Percentiles rank a stretch among this genome's conserved stretches.
These are phyloP conservation scores for Beauveria rudraprayagi DNA, from an alignment of 2,329 filamentous ascomycete genomes.

Conservation along the genomic window DNA sequence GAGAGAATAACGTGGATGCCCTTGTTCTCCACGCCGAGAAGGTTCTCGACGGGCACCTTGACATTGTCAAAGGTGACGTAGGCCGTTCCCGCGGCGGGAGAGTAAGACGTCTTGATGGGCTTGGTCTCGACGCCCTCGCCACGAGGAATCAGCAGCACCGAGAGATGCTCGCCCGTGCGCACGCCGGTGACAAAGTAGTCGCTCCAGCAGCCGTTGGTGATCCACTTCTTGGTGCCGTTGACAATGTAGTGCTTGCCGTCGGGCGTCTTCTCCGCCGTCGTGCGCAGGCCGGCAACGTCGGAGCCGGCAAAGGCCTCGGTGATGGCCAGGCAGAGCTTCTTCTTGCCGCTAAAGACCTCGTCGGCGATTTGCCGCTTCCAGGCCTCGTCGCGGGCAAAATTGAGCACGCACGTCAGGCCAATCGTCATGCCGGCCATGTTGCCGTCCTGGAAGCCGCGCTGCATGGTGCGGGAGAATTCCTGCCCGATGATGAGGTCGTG, in stretches of 20 bases:
- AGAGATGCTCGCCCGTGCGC: constrained; percentile 70
- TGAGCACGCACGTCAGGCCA: constrained; percentile 67
- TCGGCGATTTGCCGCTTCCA: constrained; percentile 60
- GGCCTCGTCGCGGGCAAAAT: constrained; percentile 62
- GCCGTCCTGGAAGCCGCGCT: constrained; percentile 76
- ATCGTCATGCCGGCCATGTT: constrained; percentile 86
- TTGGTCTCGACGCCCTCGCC: constrained; percentile 69
- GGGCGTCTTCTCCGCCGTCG: constrained; percentile 67
- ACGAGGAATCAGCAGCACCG: constrained; percentile 66
- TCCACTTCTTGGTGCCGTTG: constrained; percentile 78
- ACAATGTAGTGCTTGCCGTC: constrained; percentile 67
- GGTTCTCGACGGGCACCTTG: constrained; percentile 70
- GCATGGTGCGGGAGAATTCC: constrained; percentile 63
- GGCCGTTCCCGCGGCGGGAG: constrained; percentile 66
- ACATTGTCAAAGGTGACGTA: constrained; percentile 81
- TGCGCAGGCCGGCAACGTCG: constrained; percentile 72
- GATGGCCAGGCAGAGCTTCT: constrained; percentile 83
- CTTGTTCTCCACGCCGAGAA: constrained; percentile 77
- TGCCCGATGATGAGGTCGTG: constrained; percentile 72
- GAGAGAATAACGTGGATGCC: constrained; percentile 76
- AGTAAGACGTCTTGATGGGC: constrained; percentile 75
- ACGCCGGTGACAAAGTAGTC: constrained; percentile 82
- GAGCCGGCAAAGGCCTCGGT: constrained; percentile 79
- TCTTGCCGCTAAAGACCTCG: constrained; percentile 70
- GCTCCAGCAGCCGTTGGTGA: constrained; percentile 70